Evolutionary conservation across 2,329 filamentous ascomycete genomes (phyloP), one percentile per base, ranked within the genome.

Genomic region (Colletotrichum sp.): DNA sequence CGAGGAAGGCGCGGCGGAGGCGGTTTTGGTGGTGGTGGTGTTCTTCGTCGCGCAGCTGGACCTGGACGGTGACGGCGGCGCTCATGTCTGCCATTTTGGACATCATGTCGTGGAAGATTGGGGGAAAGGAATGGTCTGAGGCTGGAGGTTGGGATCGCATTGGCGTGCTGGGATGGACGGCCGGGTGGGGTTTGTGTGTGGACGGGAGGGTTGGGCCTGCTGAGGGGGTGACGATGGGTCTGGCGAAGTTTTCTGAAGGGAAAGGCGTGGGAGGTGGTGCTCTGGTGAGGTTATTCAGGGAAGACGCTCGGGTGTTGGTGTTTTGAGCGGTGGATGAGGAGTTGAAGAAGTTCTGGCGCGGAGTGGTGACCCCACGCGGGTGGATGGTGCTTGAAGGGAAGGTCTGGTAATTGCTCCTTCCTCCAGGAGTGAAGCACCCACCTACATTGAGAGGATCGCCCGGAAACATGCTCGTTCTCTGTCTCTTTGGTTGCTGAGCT

Each of bases 261-360:
- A 39, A 39, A 0, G 16, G 36, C 16, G 16, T 39, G 0, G 16
- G 36, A 39, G 36, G 16, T 9, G 36, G 16, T 39, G 8, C 16
- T 39, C 16, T 39, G 2, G 16, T 16, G 36, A 9, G 36, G 16
- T 19, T 39, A 8, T 39, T 19, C 1, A 39, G 36, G 36, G 36
- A 39, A 19, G 36, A 39, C 36, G 36, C 36, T 39, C 36, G 36
- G 16, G 0, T 39, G 16, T 39, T 39, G 0, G 36, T 39, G 36
- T 39, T 39, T 1, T 1, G 36, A 39, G 36, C 0, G 5, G 36
- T 0, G 1, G 36, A 0, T 39, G 36, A 39, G 16, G 36, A 19
- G 8, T 1, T 9, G 36, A 19, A 19, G 15, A 39, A 39, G 39
- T 44, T 44, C 19, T 44, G 39, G 19, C 39, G 39, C 39, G 39